Evolutionary conservation across 345 rosid species (phyloP), one percentile per base, ranked within the genome.

Genomic region (Cardamine chenopodiifolia): DNA sequence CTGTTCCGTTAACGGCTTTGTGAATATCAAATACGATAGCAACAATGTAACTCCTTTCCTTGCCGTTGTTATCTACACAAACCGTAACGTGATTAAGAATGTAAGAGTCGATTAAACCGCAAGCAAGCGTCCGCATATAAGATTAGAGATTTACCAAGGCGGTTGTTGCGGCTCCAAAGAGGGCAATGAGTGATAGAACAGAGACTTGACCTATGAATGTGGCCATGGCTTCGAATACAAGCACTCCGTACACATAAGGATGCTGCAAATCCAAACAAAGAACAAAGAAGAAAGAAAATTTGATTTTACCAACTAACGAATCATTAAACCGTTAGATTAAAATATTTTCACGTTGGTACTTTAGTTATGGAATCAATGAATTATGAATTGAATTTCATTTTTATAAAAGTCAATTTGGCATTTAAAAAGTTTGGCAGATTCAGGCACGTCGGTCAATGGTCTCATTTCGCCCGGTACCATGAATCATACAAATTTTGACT

Each of bases 131-230:
- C 12, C 0, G 15, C 12, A 14, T 5, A 28, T n/a, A 49, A 31
- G 62, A 34, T 3, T 54, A 66, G 59, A 34, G 26, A 17, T 28
- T 26, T 86, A 95, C 99, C 93, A 95, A 89, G 44, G 99, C 97
- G 25, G 99, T 95, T 19, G 93, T 87, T 22, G 99, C 97, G 14
- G 99, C 99, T 48, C 99, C 97, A 8, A 92, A 95, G 63, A 95
- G 80, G 49, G 99, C 97, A 60, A 90, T 90, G 72, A 95, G 97
- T 5, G 97, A 95, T 48, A 95, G 67, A 65, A 92, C 99, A 11
- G 99, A 92, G 54, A 92, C 90, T 83, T 95, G 97, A 29, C 99
- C 97, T 5, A 95, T 79, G 80, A 92, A 92, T 11, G 97, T 95
- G 45, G 97, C 97, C 97, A 92, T 83, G 35, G 99, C 97, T 86